Evolutionary conservation across 1,139 yeast species (phyloP).

Genomic region (Blastobotrys buckinghamii): DNA sequence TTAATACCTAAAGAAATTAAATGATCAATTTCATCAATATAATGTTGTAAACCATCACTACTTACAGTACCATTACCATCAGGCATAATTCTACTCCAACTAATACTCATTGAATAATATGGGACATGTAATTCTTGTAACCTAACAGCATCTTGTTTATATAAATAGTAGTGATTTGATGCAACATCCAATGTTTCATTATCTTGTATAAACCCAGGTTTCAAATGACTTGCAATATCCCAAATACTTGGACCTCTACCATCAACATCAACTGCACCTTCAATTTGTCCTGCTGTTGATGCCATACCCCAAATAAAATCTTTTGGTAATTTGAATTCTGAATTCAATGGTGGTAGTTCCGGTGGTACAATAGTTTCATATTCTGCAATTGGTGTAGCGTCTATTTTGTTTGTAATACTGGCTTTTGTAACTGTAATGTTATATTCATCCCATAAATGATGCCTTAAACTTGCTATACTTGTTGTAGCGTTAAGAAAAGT

Average conservation of each 20-base stretch:
- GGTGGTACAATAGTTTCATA: slow-evolving; percentile 19
- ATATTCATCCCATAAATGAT: not conserved
- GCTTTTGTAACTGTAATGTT: slow-evolving; percentile 8
- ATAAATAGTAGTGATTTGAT: slow-evolving; percentile 35
- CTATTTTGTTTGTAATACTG: slow-evolving; percentile 12
- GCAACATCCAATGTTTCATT: slow-evolving; percentile 34
- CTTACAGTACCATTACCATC: slow-evolving; percentile 34
- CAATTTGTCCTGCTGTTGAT: slow-evolving; percentile 32
- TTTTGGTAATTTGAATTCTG: slow-evolving; percentile 13
- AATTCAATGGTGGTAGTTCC: slow-evolving; percentile 12
- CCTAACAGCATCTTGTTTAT: slow-evolving; percentile 35
- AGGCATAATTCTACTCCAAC: slow-evolving; percentile 38
- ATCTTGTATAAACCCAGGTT: slow-evolving; percentile 15
- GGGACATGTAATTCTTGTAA: slow-evolving; percentile 36
- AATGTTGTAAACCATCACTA: slow-evolving; percentile 34
- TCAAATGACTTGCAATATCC: slow-evolving; percentile 28
- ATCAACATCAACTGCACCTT: slow-evolving; percentile 37
- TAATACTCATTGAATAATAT: slow-evolving; percentile 34
- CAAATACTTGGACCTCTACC: slow-evolving; percentile 35
- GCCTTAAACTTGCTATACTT: not conserved
- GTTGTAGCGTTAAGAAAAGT: not conserved
- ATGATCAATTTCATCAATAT: slow-evolving; percentile 34
- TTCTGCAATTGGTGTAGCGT: slow-evolving; percentile 16
- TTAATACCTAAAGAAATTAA: slow-evolving; percentile 30
- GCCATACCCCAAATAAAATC: slow-evolving; percentile 26